These are phyloP conservation scores for Trichoderma hamatum DNA, from an alignment of 2,329 filamentous ascomycete species.

Conservation along the genomic window DNA sequence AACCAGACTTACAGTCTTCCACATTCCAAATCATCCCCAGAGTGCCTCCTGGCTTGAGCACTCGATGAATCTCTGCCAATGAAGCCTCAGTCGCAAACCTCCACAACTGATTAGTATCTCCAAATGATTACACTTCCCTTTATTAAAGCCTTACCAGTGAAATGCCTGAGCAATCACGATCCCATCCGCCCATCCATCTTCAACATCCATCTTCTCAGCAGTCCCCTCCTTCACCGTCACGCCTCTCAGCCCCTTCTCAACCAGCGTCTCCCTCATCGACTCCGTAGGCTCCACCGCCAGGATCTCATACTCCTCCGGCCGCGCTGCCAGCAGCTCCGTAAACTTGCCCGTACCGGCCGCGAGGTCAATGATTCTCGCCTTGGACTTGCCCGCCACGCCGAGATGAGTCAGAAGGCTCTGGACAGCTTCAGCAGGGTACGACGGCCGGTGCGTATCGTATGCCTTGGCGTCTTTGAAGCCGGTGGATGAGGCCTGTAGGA, in stretches of 20 bases:
- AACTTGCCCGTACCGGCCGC: conserved; percentile 73
- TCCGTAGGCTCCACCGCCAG: conserved; percentile 66
- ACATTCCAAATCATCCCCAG: conserved; percentile 75
- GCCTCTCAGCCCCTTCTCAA: conserved; percentile 57
- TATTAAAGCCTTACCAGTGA: conserved; percentile 52
- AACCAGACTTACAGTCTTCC: conserved; percentile 62
- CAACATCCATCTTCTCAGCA: conserved; percentile 59
- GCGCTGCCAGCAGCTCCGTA: conserved; percentile 62
- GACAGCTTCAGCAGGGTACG: conserved; percentile 63
- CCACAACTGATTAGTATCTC: background rate
- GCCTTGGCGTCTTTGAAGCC: conserved; percentile 66
- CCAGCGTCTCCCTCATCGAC: conserved; percentile 65
- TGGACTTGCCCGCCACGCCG: conserved; percentile 50
- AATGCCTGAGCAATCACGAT: conserved; percentile 68
- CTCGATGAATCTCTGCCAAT: conserved; percentile 67
- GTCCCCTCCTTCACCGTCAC: conserved; percentile 61
- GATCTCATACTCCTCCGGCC: conserved; percentile 63
- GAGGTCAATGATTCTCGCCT: conserved; percentile 62
- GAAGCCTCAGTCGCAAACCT: conserved; percentile 70
- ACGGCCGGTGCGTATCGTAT: conserved; percentile 71
- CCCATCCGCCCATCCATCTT: conserved; percentile 63
- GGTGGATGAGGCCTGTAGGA: conserved; percentile 57
- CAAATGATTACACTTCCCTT: background rate
- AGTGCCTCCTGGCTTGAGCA: conserved; percentile 61
- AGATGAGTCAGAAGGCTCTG: conserved; percentile 59